phyloP scores from a whole-genome alignment of 805 yeast genomes.

The Teunomyces panamensis region DNA sequence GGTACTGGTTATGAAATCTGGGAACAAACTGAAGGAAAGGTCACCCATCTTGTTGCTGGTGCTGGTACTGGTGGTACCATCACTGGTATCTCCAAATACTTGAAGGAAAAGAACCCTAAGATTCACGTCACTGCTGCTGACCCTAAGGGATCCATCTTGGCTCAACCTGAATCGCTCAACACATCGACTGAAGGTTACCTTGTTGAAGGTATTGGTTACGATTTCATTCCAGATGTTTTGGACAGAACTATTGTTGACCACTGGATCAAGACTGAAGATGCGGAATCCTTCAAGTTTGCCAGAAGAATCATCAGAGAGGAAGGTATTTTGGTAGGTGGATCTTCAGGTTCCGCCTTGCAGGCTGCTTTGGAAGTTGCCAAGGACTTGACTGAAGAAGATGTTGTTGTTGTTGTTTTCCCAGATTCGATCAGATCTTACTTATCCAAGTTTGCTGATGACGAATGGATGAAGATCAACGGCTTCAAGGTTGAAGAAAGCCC shows the following conservation, averaged over 20 bases:
- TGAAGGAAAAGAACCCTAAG: constrained; percentile 66
- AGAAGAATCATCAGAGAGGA: constrained; percentile 80
- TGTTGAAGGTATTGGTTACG: constrained; percentile 91
- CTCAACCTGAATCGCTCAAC: constrained; percentile 73
- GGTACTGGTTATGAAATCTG: constrained; percentile 87
- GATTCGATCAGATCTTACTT: constrained; percentile 84
- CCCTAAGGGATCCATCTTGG: constrained; percentile 83
- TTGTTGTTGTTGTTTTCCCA: constrained; percentile 78
- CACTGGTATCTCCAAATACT: constrained; percentile 79
- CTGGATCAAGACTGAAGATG: constrained; percentile 86
- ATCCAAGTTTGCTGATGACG: constrained; percentile 86
- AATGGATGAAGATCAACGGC: constrained; percentile 81
- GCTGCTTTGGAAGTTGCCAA: constrained; percentile 71
- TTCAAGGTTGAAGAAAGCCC: constrained; percentile 50
- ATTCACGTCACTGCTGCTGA: constrained; percentile 75
- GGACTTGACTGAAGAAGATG: constrained; percentile 68
- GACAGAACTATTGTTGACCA: constrained; percentile 62
- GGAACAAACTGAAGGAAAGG: constrained; percentile 70
- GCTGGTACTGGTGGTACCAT: constrained; percentile 98
- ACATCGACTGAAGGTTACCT: constrained; percentile 56
- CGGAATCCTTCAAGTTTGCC: constrained; percentile 74
- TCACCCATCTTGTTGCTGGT: constrained; percentile 80
- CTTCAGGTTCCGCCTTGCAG: constrained; percentile 79
- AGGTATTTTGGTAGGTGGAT: constrained; percentile 88
- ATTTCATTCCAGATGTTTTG: constrained; percentile 80